Conservation (phyloP, 2,329 filamentous ascomycete species). For the Ramularia endophylla region DNA sequence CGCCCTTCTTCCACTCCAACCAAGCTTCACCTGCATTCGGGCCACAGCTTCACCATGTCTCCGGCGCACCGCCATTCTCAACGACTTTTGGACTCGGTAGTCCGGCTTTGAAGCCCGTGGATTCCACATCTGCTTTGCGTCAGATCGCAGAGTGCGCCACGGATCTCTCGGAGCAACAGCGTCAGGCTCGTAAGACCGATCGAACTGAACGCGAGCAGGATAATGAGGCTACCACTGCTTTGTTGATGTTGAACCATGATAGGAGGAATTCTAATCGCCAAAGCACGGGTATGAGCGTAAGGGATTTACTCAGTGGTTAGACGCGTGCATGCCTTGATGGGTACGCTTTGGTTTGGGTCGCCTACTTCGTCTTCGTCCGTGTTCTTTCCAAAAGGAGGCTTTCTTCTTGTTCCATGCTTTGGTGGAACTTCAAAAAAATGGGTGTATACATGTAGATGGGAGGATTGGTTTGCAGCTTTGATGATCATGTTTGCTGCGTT, state of each 20-base stretch:
- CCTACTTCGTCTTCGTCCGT: too few species aligned
- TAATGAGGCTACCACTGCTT: conserved; percentile 76
- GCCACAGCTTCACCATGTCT: conserved; percentile 33
- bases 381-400: too few species aligned
- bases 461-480: too few species aligned
- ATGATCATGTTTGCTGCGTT: too few species aligned
- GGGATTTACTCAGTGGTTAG: conserved; percentile 38
- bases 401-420: too few species aligned
- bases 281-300: conserved; percentile 39
- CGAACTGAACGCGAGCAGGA: conserved; percentile 35
- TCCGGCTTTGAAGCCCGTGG: conserved; percentile 51
- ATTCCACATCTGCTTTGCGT: conserved; percentile 32
- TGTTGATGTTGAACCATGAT: conserved; percentile 83
- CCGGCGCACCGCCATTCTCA: conserved; percentile 14
- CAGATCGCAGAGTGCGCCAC: conserved; percentile 24
- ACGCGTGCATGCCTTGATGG: background rate
- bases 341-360: too few species aligned
- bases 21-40: conserved; percentile 56
- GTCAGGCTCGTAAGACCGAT: conserved; percentile 9
- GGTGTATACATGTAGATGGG: too few species aligned
- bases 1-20: conserved; percentile 38
- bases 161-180: conserved; percentile 23
- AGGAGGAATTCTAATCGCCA: conserved; percentile 36
- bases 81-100: conserved; percentile 26
- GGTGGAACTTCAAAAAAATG: too few species aligned